Base-by-base conservation (phyloP, 2,329 filamentous ascomycete species). In the Colletotrichum camelliae region DNA sequence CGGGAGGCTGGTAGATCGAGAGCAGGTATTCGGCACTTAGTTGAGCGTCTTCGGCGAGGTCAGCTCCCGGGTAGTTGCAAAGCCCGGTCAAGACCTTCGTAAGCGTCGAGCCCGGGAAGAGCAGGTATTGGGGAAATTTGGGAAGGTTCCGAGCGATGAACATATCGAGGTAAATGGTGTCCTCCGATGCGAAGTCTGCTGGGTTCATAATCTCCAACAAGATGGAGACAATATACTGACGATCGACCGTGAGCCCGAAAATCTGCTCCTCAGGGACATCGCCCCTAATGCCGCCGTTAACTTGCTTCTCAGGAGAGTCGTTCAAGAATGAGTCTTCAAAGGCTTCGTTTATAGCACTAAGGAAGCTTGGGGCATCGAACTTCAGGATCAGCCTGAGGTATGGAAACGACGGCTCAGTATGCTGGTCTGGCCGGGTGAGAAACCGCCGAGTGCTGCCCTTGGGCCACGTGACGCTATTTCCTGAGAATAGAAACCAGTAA, bases 91-190 rank as follows among this genome's bases (percentile, higher is more conserved):
- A 89, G 12, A 98, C 93, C 75, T 93, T 93, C 75, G 96, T 95
- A 1, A 99, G 88, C 2, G 94, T 94, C 4, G 95, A 96, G 21
- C 96, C 97, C 0, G 96, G 94, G 62, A 99, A 91, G 13, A 98
- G 90, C 67, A 99, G 93, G 81, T 98, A 98, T 82, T 98, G 96
- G 1, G 96, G 96, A 81, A 98, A 99, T 83, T 99, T 99, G 5
- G 97, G 95, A 66, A 99, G 87, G 82, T 98, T 99, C 72, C 97
- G 93, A 21, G 97, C 96, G 82, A 99, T 94, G 81, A 99, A 99
- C 96, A 99, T 99, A 84, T 99, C 96, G 60, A 99, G 90, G 84
- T 98, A 99, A 72, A 99, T 95, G 15, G 94, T 96, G 81, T 98
- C 96, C 76, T 94, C 92, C 0, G 93, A 85, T 1, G 92, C 91